These are phyloP conservation scores for Luzula sylvatica DNA, from an alignment of 176 grass and related monocot species.

Conservation along the genomic window DNA sequence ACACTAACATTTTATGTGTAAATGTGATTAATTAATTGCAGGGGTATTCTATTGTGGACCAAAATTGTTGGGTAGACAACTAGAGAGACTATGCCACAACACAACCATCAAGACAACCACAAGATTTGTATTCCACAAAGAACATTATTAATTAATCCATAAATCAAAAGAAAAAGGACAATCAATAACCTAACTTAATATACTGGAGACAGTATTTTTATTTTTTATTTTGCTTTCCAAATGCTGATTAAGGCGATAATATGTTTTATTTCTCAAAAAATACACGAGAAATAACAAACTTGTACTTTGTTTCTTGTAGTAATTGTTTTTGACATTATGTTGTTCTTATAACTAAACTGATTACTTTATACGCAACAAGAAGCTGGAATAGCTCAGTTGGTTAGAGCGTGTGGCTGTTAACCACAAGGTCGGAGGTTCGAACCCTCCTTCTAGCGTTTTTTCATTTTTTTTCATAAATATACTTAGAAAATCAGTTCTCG, in stretches of 20 bases:
- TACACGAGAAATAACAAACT: no score
- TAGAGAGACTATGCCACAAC: slow-evolving; percentile 63
- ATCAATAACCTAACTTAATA: no score
- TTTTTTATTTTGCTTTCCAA: no score
- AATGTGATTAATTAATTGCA: slow-evolving; percentile 27
- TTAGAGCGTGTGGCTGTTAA: slow-evolving; percentile 77
- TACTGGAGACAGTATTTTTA: no score
- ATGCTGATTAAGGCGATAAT: no score
- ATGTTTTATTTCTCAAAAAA: no score
- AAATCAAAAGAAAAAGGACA: no score
- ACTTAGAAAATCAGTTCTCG: background rate
- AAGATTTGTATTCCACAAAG: slow-evolving; percentile 96
- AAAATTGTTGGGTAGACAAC: slow-evolving; percentile 57
- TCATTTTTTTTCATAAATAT: background rate
- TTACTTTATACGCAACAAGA: background rate
- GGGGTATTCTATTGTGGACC: slow-evolving; percentile 97
- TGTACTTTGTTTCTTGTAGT: no score
- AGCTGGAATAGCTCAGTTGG: slow-evolving; percentile 82
- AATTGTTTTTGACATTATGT: no score
- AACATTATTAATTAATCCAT: slow-evolving; percentile 47
- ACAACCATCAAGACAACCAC: slow-evolving; percentile 48
- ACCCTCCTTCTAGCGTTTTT: slow-evolving; percentile 43
- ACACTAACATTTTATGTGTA: slow-evolving; percentile 1
- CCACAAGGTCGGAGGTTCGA: slow-evolving; percentile 59
- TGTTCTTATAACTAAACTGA: no score